Base-by-base conservation (phyloP, 352 stramenopile species). In the Pythium monospermum region DNA sequence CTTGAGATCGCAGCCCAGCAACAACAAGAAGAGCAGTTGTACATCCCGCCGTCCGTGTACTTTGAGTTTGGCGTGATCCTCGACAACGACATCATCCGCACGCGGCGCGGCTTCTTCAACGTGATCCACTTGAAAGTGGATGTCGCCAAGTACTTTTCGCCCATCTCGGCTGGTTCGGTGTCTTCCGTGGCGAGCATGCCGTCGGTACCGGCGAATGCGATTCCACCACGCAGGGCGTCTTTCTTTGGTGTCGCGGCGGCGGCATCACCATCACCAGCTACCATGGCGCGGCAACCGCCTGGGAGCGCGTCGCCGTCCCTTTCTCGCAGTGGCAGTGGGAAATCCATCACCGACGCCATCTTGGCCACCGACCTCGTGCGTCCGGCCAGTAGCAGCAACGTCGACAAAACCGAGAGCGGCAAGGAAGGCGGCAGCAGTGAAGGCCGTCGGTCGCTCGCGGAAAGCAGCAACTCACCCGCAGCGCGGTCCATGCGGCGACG, bases 61-160 rank as follows among this genome's bases (percentile, higher is more conserved):
- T 72, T 82, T 23, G 66, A 81, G 19, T 81, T 77, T 41, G 76
- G 76, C 1, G 46, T 85, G 4, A 38, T 77, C n/a, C 44, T 76
- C 2, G 73, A 72, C 18, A 62, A 71, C 48, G 66, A 63, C 22
- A 66, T 68, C 39, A 66, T 87, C 52, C 72, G 66, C 23, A 78
- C 72, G 25, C 73, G 70, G 26, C 53, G 62, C 1, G 66, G 77
- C 1, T 88, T 88, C 47, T 53, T 55, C 33, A 83, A 66, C 28
- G 68, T 79, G 23, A 60, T 87, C 40, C 72, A 76, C 30, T 61
- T 71, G 15, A 73, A 75, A 21, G 51, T 84, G 3, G 76, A 84
- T 18, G 62, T 74, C 4, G 56, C 71, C 46, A 71, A 66, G 38
- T 76, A 75, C 42, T 79, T 84, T 52, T 59, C 48, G 33, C 70